These are phyloP conservation scores for Trametes cingulata DNA, from an alignment of 768 basidiomycete genomes.

Conservation along the genomic window DNA sequence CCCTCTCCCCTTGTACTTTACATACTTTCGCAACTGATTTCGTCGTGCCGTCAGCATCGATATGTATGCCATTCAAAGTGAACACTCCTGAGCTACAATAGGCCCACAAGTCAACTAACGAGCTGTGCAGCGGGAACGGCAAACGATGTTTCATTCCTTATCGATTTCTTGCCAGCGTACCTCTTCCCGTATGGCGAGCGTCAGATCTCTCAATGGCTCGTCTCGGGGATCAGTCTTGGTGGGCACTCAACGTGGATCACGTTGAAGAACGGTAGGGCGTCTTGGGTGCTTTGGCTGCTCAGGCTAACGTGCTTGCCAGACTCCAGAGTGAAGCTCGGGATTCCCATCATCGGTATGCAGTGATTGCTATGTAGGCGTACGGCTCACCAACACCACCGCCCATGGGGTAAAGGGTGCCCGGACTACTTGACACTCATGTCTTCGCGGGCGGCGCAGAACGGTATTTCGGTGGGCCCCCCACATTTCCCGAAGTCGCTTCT, in stretches of 20 bases:
- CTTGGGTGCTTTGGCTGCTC: too few relatives aligned
- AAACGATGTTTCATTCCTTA: constrained; percentile 73
- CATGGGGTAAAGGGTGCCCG: constrained; percentile 69
- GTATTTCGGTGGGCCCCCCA: constrained; percentile 48
- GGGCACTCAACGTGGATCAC: constrained; percentile 82
- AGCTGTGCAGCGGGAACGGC: constrained; percentile 56
- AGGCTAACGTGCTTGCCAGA: constrained; percentile 31
- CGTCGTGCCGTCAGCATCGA: constrained; percentile 37
- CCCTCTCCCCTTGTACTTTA: not conserved
- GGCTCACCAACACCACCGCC: constrained; percentile 30
- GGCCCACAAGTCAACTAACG: not conserved
- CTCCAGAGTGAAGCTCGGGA: constrained; percentile 42
- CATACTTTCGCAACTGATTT: not conserved
- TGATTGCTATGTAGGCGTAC: constrained; percentile 10
- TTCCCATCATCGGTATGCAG: constrained; percentile 38
- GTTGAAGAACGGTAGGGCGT: constrained; percentile 44
- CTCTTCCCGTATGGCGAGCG: constrained; percentile 69
- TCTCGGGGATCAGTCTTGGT: constrained; percentile 77
- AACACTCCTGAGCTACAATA: constrained; percentile 13
- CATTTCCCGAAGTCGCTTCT: constrained; percentile 59
- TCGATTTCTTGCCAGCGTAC: constrained; percentile 75
- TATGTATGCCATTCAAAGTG: constrained; percentile 50
- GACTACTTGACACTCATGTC: constrained; percentile 59
- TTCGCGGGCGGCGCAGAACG: constrained; percentile 47
- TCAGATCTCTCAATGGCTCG: constrained; percentile 63